Evolutionary conservation across 2,329 filamentous ascomycete species (phyloP).

Genomic region (Phaeoacremonium minimum): DNA sequence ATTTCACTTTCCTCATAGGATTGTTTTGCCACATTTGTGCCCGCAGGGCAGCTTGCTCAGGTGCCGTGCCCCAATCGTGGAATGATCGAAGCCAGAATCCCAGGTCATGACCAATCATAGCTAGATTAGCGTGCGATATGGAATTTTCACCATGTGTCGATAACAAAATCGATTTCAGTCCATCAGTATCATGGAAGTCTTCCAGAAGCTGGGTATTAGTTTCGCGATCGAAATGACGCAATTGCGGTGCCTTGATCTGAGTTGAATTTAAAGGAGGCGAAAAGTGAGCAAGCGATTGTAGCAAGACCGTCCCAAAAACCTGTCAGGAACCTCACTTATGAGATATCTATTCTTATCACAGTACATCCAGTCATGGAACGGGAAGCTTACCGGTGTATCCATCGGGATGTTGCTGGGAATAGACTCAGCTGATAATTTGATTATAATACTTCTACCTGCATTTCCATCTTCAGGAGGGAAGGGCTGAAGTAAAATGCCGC

Average conservation of each 20-base stretch:
- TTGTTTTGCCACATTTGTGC: slow-evolving; percentile 19
- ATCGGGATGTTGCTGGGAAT: no score
- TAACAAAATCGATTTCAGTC: slow-evolving; percentile 26
- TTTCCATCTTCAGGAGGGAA: slow-evolving; percentile 8
- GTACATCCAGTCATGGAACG: no score
- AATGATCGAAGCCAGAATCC: slow-evolving; percentile 28
- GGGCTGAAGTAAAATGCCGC: slow-evolving; percentile 23
- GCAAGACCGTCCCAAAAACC: slow-evolving; percentile 23
- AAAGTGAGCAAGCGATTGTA: slow-evolving; percentile 18
- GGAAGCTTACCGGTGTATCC: no score
- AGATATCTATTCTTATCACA: not conserved
- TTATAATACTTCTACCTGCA: slow-evolving; percentile 21
- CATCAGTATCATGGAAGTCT: slow-evolving; percentile 24
- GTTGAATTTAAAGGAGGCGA: slow-evolving; percentile 2
- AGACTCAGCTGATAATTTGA: slow-evolving; percentile 32
- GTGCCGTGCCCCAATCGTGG: slow-evolving; percentile 25
- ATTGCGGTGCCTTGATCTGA: slow-evolving; percentile 24
- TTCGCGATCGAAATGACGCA: slow-evolving; percentile 23
- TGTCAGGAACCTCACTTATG: not conserved
- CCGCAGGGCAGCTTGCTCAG: slow-evolving; percentile 11
- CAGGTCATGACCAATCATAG: slow-evolving; percentile 14
- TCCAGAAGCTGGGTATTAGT: slow-evolving; percentile 30
- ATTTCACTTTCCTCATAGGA: slow-evolving; percentile 30
- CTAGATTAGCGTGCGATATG: slow-evolving; percentile 9
- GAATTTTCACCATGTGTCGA: slow-evolving; percentile 8